phyloP scores from a whole-genome alignment of 768 basidiomycete species.

The Lactarius trivialis region DNA sequence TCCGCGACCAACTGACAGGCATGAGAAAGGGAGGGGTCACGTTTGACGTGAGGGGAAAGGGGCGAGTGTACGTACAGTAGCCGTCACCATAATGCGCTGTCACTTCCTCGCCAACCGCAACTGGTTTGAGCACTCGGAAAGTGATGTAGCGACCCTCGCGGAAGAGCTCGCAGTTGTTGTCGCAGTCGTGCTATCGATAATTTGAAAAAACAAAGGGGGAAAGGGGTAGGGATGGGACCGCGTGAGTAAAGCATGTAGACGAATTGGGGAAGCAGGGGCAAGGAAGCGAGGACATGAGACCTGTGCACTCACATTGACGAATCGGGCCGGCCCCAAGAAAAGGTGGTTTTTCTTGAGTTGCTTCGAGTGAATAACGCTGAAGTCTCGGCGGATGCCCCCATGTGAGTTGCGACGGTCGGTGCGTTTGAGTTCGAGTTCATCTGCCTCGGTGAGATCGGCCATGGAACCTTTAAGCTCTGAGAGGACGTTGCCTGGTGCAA shows the following conservation, averaged over 20 bases:
- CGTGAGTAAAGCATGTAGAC: constrained; percentile 16
- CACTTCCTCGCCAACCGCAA: constrained; percentile 77
- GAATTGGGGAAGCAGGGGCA: constrained; percentile 10
- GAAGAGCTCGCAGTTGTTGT: constrained; percentile 84
- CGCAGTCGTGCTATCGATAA: constrained; percentile 70
- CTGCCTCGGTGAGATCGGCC: constrained; percentile 80
- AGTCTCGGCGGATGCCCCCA: constrained; percentile 66
- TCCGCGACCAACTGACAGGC: constrained; percentile 49
- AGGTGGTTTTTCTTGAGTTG: constrained; percentile 90
- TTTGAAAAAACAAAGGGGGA: constrained; percentile 1
- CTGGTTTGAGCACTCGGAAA: constrained; percentile 74
- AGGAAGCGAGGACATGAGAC: constrained; percentile 12
- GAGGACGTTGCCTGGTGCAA: constrained; percentile 64
- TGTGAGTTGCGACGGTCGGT: constrained; percentile 63
- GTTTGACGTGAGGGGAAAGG: constrained; percentile 23
- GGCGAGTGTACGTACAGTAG: constrained; percentile 58
- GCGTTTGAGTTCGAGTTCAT: constrained; percentile 80
- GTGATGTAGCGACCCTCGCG: constrained; percentile 87
- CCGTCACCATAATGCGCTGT: constrained; percentile 88
- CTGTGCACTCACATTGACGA: constrained; percentile 69
- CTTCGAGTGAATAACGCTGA: constrained; percentile 87
- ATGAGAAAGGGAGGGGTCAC: constrained; percentile 28
- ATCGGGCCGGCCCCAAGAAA: constrained; percentile 86
- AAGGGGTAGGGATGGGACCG: constrained; percentile 8
- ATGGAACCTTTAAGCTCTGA: constrained; percentile 87